Evolutionary conservation across 805 yeast genomes (phyloP).

Genomic region (Cyberlindnera mrakii): DNA sequence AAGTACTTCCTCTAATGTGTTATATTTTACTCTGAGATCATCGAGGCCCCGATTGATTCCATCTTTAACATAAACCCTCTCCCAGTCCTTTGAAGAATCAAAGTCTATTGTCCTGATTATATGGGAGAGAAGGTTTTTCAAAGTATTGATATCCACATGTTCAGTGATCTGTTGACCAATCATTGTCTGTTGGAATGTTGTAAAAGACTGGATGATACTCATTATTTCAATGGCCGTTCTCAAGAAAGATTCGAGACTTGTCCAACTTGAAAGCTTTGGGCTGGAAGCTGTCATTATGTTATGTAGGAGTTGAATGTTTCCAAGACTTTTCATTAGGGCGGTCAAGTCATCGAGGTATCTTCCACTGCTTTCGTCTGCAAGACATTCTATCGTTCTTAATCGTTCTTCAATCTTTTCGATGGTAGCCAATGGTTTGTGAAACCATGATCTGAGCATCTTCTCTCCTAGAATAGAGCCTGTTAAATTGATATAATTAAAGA

Average conservation of each 20-base stretch:
- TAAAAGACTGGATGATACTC: not conserved
- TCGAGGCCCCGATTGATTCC: conserved; percentile 26
- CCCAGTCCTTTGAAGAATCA: conserved; percentile 27
- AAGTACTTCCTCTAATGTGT: conserved; percentile 26
- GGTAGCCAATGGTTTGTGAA: conserved; percentile 30
- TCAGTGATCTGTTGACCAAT: conserved; percentile 15
- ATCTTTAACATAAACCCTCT: conserved; percentile 24
- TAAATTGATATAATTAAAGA: conserved; percentile 19
- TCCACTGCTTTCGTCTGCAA: conserved; percentile 20
- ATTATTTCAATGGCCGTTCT: conserved; percentile 14
- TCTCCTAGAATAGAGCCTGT: conserved; percentile 27
- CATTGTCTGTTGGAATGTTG: not conserved
- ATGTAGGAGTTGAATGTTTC: conserved; percentile 24
- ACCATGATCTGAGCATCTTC: conserved; percentile 27
- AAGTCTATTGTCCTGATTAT: conserved; percentile 30
- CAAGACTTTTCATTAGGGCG: conserved; percentile 19
- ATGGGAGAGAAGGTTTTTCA: conserved; percentile 12
- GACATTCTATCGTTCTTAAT: conserved; percentile 21
- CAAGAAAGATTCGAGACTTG: conserved; percentile 21
- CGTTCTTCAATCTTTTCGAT: conserved; percentile 25
- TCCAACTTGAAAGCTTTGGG: conserved; percentile 26
- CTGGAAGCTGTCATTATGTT: conserved; percentile 23
- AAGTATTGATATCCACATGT: conserved; percentile 3
- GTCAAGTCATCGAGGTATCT: conserved; percentile 18
- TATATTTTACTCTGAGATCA: conserved; percentile 13